Base-by-base conservation (phyloP, 495 filamentous ascomycete genomes). In the Penicillium alfredii region DNA sequence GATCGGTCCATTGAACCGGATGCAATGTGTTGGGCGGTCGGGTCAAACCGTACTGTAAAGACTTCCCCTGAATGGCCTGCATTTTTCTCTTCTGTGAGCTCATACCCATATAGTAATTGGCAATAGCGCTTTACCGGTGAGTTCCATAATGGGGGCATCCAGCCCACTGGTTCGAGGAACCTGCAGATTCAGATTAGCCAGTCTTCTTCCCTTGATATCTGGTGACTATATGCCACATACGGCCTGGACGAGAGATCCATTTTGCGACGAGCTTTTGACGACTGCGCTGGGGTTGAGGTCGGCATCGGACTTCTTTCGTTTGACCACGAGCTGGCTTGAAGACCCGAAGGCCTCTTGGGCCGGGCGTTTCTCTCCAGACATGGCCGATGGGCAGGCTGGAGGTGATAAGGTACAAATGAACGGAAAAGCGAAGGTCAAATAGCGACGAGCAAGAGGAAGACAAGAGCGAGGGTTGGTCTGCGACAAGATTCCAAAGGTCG, bases 1-100 rank as follows among this genome's bases (percentile, higher is more conserved):
- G 79, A 81, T 41, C 93, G 74, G 62, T 98, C 92, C 81, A 94
- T 90, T 2, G 88, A 93, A 10, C 90, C 93, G 4, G 92, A 96
- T 30, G 93, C 92, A 44, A 97, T 90, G 40, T 84, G 72, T 33
- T 86, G 82, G 14, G 88, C 88, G 4, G 82, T 80, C 8, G 86
- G 82, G 58, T 95, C 86, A 45, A 98, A 98, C 53, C 83, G 81
- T 14, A 84, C 80, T n/a, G 84, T 71, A 56, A 96, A 97, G 19
- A 97, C 77, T 64, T 98, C 92, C 7, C 85, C 77, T 20, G 73
- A 74, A 51, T 84, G 80, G 16, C 80, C 78, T 77, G 33, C 11
- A 14, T 44, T 21, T 3, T 4, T 38, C n/a, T 38, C 34, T 16
- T 43, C 16, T 57, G 41, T 15, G 24, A 14, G 38, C 31, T 19